Conservation (phyloP, 2,329 filamentous ascomycete species). For the Arthrobotrys iridis region DNA sequence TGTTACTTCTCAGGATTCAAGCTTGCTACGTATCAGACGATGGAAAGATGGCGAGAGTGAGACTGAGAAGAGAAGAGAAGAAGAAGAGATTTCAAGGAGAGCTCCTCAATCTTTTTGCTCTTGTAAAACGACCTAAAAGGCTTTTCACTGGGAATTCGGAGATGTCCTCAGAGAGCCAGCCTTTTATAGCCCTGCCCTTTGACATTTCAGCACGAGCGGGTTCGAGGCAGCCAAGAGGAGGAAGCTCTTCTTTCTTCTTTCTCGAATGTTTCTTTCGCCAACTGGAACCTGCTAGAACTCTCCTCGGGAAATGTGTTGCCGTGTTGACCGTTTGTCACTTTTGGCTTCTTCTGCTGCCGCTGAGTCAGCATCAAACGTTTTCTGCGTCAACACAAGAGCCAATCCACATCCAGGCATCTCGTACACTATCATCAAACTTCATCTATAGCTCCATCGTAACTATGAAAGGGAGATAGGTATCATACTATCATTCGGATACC, state of each 20-base stretch:
- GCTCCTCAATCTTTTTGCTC: conserved; percentile 3
- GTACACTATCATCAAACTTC: background rate
- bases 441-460: too few species aligned
- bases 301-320: conserved; percentile 16
- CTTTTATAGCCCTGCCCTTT: background rate
- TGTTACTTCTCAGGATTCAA: conserved; percentile 11
- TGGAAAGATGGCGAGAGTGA: background rate
- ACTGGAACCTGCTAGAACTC: conserved; percentile 50
- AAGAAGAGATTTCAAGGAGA: background rate
- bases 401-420: conserved; percentile 10
- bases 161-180: background rate
- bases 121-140: background rate
- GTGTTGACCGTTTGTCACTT: conserved; percentile 12
- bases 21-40: too few species aligned
- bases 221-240: too few species aligned
- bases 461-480: too few species aligned
- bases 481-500: too few species aligned
- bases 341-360: conserved; percentile 3
- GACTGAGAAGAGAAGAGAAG: background rate
- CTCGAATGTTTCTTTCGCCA: background rate
- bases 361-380: background rate
- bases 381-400: background rate
- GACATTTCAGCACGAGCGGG: background rate
- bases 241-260: background rate
- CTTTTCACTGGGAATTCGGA: conserved; percentile 1